Percentiles rank a stretch among this genome's conserved stretches.
phyloP scores from a whole-genome alignment of 371 early-diverging fungal genomes.

The Mortierella sp. region DNA sequence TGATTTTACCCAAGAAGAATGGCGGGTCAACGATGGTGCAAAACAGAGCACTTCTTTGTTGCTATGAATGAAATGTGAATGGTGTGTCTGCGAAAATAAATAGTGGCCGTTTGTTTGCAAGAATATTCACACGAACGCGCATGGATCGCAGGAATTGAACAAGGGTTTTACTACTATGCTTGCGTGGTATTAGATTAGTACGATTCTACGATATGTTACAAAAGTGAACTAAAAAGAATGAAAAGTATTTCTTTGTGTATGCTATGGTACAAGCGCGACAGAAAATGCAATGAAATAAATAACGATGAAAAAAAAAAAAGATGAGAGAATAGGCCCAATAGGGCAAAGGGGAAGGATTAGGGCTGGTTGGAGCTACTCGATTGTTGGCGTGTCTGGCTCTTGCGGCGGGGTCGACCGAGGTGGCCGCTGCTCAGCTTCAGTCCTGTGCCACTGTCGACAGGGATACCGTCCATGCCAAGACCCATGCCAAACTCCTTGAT shows the following conservation, averaged over 20 bases:
- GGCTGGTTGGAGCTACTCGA: background rate
- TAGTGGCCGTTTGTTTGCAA: background rate
- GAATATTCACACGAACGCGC: constrained; percentile 1
- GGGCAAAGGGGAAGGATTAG: background rate
- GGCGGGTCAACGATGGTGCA: too few species aligned
- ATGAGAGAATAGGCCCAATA: background rate
- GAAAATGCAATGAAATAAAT: background rate
- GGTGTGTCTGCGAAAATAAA: background rate
- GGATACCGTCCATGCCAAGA: constrained; percentile 47
- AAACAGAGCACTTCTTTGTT: constrained; percentile 1
- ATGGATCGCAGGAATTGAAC: background rate
- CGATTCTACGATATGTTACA: too few species aligned
- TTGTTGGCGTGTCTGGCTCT: constrained; percentile 12
- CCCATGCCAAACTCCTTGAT: constrained; percentile 44
- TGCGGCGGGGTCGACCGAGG: constrained; percentile 20
- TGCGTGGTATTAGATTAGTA: too few species aligned
- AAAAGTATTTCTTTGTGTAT: background rate
- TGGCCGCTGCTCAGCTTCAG: constrained; percentile 40
- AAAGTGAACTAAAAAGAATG: background rate
- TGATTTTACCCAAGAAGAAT: background rate
- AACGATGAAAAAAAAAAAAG: background rate
- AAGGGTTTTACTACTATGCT: too few species aligned
- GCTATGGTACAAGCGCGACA: background rate
- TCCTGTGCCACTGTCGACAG: constrained; percentile 39
- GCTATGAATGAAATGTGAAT: background rate